phyloP scores from a whole-genome alignment of 2,329 filamentous ascomycete genomes.

The Decorospora gaudefroyi region DNA sequence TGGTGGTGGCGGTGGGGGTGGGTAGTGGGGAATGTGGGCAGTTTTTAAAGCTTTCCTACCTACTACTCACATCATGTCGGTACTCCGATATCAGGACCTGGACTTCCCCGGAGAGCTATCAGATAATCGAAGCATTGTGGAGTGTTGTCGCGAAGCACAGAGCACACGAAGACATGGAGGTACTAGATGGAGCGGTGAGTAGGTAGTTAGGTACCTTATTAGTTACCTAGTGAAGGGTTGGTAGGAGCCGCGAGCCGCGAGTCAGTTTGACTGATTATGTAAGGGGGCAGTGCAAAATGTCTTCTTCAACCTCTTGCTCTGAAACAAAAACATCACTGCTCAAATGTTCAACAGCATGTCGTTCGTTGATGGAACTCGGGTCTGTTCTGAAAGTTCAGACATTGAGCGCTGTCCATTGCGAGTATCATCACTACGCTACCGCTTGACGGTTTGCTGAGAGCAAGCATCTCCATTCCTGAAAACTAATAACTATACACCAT shows the following conservation, averaged over 20 bases:
- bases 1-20: constrained; percentile 13
- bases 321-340: background rate
- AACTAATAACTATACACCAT: constrained; percentile 9
- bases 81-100: constrained; percentile 15
- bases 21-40: too few relatives aligned
- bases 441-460: too few relatives aligned
- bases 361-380: background rate
- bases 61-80: constrained; percentile 11
- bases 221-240: too few relatives aligned
- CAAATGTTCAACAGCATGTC: constrained; percentile 6
- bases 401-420: too few relatives aligned
- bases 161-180: constrained; percentile 25
- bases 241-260: too few relatives aligned
- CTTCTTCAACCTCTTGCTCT: background rate
- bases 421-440: too few relatives aligned
- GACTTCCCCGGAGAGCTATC: background rate
- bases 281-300: constrained; percentile 33
- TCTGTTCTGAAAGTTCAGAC: too few relatives aligned
- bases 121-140: constrained; percentile 1
- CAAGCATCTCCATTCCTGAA: too few relatives aligned
- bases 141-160: constrained; percentile 3
- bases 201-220: constrained; percentile 8
- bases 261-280: constrained; percentile 28
- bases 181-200: constrained; percentile 26
- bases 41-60: too few relatives aligned